Base-by-base conservation (phyloP, 768 basidiomycete genomes). In the Udeniomyces megalosporus region DNA sequence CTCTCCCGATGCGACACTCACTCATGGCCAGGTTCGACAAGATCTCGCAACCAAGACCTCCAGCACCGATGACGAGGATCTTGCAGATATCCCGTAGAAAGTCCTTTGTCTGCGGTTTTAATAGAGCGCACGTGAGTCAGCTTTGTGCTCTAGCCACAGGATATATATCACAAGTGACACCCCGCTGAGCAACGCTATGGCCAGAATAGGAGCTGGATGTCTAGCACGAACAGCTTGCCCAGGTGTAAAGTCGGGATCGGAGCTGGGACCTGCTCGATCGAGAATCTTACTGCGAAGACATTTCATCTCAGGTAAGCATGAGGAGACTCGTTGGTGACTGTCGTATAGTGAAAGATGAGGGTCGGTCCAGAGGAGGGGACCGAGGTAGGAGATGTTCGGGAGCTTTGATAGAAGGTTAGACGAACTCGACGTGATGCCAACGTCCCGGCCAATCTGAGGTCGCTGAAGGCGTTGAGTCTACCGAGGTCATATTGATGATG, bases 51-150 rank as follows among this genome's bases (percentile, higher is more conserved):
- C 95, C 95, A 46, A 99, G 77, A 60, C 95, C 95, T 35, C 95
- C 95, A 31, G 95, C 95, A 34, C 95, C 95, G 69, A 99, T 97
- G 67, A 97, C 93, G 47, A 97, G 81, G 68, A 96, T 85, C 78
- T 95, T 97, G 72, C 85, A 84, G 66, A 84, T 76, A 50, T 81
- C 79, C 57, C 90, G 76, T 20, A 99, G 78, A 70, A 96, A 93
- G 58, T 80, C 77, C 70, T 93, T 96, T 54, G 90, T 86, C 91
- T 95, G 67, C 12, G 54, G 61, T 28, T 24, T 4, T 10, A 15
- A 5, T 1, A 17, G 47, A 2, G 60, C 54, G 17, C 53, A 32
- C 44, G 31, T 12, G 45, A 22, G 15, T 32, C 47, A 7, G 10
- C 42, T 22, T 46, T 20, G 17, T 20, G 35, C n/a, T 32, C 46